phyloP scores from a whole-genome alignment of 345 rosid species.

The Salix arbutifolia region DNA sequence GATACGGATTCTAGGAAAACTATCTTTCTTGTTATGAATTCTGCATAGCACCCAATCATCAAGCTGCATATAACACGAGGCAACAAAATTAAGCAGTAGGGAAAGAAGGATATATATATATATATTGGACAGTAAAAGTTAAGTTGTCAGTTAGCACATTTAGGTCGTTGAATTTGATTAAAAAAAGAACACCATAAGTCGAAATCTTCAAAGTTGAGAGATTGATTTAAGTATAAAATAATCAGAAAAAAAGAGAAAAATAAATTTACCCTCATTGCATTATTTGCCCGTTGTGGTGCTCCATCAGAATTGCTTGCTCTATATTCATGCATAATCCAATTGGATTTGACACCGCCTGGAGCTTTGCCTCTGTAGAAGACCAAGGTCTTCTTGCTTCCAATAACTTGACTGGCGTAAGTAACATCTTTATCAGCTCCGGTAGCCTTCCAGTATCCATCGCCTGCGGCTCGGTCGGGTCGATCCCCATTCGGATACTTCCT shows the following conservation, averaged over 20 bases:
- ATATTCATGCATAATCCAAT: slow-evolving; percentile 17
- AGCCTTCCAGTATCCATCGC: slow-evolving; percentile 50
- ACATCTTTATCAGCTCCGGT: slow-evolving; percentile 30
- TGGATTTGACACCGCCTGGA: not conserved
- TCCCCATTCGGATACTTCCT: slow-evolving; percentile 40
- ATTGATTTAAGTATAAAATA: not conserved
- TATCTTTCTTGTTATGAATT: not conserved
- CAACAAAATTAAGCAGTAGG: not conserved
- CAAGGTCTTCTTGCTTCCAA: slow-evolving; percentile 11
- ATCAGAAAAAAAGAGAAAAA: not conserved
- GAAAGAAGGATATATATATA: no score
- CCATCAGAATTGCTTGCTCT: no score
- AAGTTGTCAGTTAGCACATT: no score
- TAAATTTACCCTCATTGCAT: not conserved
- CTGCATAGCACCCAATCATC: not conserved
- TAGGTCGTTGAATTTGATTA: no score
- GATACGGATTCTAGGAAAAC: not conserved
- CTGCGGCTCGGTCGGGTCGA: slow-evolving; percentile 40
- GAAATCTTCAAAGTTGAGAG: no score
- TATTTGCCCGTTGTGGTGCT: no score
- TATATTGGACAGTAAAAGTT: no score
- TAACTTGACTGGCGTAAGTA: no score
- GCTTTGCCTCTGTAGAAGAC: slow-evolving; percentile 7
- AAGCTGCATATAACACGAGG: not conserved
- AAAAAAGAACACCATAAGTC: no score